A percentile compares a stretch with the other conserved stretches of the same genome.
Conservation (phyloP, 768 basidiomycete species). For the Porpolomopsis calyptriformis region DNA sequence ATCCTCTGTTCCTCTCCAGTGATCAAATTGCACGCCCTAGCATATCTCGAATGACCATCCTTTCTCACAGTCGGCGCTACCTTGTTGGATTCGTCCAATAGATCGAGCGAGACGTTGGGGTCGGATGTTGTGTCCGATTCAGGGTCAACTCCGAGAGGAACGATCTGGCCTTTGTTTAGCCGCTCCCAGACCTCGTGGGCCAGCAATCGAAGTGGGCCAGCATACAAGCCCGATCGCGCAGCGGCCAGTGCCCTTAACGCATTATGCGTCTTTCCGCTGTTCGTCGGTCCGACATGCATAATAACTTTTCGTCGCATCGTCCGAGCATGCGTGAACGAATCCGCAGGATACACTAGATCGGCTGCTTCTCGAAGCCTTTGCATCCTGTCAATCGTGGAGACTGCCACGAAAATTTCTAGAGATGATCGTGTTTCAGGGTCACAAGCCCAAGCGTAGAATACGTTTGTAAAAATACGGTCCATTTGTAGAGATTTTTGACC, state of each 20-base stretch:
- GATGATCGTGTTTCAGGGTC: constrained; percentile 19
- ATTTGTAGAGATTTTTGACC: constrained; percentile 17
- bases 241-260: constrained; percentile 82
- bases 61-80: constrained; percentile 19
- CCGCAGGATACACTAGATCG: constrained; percentile 37
- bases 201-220: constrained; percentile 83
- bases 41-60: constrained; percentile 37
- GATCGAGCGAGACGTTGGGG: constrained; percentile 3
- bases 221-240: constrained; percentile 67
- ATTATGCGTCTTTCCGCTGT: constrained; percentile 93
- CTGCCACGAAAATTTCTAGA: constrained; percentile 19
- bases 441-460: constrained; percentile 49
- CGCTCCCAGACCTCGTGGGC: constrained; percentile 93
- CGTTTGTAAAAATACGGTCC: constrained; percentile 41
- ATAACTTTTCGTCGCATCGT: constrained; percentile 62
- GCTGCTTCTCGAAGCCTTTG: constrained; percentile 25
- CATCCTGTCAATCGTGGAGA: constrained; percentile 29
- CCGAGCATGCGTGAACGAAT: constrained; percentile 44
- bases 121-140: constrained; percentile 28
- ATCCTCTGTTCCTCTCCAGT: constrained; percentile 87
- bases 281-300: constrained; percentile 96
- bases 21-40: constrained; percentile 68
- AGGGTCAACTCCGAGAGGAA: constrained; percentile 49
- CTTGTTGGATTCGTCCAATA: constrained; percentile 12
- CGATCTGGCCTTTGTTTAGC: constrained; percentile 82